Evolutionary conservation across 2,329 filamentous ascomycete genomes (phyloP), one percentile per base, ranked within the genome.

Genomic region (Endocalyx cinctus): DNA sequence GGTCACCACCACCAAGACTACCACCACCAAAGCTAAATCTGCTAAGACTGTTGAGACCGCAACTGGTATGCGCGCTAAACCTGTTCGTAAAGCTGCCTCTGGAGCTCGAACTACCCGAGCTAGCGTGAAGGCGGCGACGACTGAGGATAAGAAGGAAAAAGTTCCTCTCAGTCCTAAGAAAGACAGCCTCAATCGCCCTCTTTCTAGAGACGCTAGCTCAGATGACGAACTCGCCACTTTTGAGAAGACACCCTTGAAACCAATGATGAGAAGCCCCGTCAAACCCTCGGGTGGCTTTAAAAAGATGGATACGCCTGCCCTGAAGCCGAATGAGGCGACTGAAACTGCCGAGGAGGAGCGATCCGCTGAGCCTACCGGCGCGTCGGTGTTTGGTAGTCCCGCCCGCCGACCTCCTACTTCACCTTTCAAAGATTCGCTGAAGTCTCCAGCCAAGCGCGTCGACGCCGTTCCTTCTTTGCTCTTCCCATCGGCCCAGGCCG

Each of bases 121-220:
- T 12, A 52, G 54, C 35, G 48, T 60, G 39, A 58, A 50, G 42
- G 60, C 52, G 10, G 41, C 48, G 5, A 48, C 55, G 27, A 38
- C 55, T 7, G 43, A 49, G 14, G 57, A 61, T 38, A 54, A 62
- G 35, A 55, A 58, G 35, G 54, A 62, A 25, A 68, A 67, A 35
- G 67, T 66, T 35, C 76, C 77, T 20, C 61, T 82, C 33, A 80
- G 76, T 59, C 77, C 76, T 60, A 80, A 74, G 64, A 82, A 82
- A 66, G 69, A 75, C 45, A 75, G 74, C 25, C 74, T 79, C 59
- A 62, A 80, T 45, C 62, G 38, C 13, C 37, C 67, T 31, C 45
- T 64, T 39, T 63, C 51, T 49, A 57, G 59, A 43, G 71, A 73
- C 32, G 48, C 52, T 17, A 63, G 64, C 18, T 78, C 76, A 11